Evolutionary conservation across 495 filamentous ascomycete species (phyloP).

Genomic region (Copromyces sp.): DNA sequence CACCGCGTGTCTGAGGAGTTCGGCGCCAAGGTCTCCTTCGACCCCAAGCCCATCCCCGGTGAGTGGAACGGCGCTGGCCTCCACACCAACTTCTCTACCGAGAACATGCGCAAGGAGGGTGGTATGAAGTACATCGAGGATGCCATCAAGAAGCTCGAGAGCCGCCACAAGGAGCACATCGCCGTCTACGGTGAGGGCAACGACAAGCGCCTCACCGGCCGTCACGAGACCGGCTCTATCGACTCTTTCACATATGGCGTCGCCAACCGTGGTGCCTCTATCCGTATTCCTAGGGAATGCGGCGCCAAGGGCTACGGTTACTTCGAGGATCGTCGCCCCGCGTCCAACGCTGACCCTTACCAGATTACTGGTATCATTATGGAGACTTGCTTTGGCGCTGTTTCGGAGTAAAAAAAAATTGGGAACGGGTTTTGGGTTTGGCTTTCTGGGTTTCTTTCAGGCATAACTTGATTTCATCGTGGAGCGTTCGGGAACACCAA

Average conservation of each 20-base stretch:
- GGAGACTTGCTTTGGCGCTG: slow-evolving; percentile 17
- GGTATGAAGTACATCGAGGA: slow-evolving; percentile 90
- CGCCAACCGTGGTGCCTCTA: slow-evolving; percentile 82
- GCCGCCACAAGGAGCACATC: slow-evolving; percentile 90
- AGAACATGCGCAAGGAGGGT: slow-evolving; percentile 77
- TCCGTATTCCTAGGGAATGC: slow-evolving; percentile 84
- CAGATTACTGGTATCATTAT: slow-evolving; percentile 34
- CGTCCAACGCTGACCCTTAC: slow-evolving; percentile 93
- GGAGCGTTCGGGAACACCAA: neutral
- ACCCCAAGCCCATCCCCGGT: slow-evolving; percentile 96
- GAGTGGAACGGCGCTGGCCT: slow-evolving; percentile 99
- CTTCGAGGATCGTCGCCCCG: slow-evolving; percentile 94
- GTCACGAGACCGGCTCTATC: slow-evolving; percentile 87
- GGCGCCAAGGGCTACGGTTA: slow-evolving; percentile 95
- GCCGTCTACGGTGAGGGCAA: slow-evolving; percentile 96
- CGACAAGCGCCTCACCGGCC: slow-evolving; percentile 78
- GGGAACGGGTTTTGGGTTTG: slow-evolving; percentile 2
- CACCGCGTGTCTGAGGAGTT: slow-evolving; percentile 96
- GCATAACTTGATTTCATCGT: neutral
- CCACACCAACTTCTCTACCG: slow-evolving; percentile 86
- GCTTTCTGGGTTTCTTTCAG: neutral
- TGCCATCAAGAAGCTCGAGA: slow-evolving; percentile 54
- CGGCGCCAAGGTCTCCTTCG: slow-evolving; percentile 89
- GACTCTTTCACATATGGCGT: slow-evolving; percentile 93
- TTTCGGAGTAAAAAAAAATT: slow-evolving; percentile 1